These are phyloP conservation scores for Sugiyamaella valdiviana DNA, from an alignment of 805 yeast genomes.

Conservation along the genomic window DNA sequence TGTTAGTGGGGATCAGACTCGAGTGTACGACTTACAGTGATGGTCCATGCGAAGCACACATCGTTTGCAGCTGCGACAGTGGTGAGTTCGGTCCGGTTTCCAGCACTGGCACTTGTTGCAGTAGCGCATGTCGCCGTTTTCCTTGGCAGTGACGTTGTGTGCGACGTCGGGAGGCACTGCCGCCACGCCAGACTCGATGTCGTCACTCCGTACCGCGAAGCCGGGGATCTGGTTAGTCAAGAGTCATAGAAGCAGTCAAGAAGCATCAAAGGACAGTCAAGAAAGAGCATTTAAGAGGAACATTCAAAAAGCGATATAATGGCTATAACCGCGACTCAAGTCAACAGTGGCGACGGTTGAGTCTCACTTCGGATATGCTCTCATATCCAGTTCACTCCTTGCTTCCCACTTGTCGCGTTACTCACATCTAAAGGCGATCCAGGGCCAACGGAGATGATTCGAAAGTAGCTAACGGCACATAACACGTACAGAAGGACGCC, in stretches of 20 bases:
- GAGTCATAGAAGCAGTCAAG: background rate
- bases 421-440: constrained; percentile 31
- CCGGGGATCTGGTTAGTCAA: constrained; percentile 14
- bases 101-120: constrained; percentile 37
- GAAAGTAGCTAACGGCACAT: constrained; percentile 25
- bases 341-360: too few relatives aligned
- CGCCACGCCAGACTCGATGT: constrained; percentile 24
- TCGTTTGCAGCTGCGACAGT: constrained; percentile 35
- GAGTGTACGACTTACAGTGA: constrained; percentile 35
- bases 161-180: constrained; percentile 26
- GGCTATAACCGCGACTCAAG: background rate
- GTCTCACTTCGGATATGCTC: too few relatives aligned
- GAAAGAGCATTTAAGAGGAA: too few relatives aligned
- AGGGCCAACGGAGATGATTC: constrained; percentile 27
- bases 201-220: constrained; percentile 12
- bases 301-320: too few relatives aligned
- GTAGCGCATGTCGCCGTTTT: constrained; percentile 36
- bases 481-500: constrained; percentile 22
- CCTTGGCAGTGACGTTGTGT: constrained; percentile 34
- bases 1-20: background rate
- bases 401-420: background rate
- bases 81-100: constrained; percentile 42
- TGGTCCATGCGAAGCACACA: constrained; percentile 51
- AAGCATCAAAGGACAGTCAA: too few relatives aligned
- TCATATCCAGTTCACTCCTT: background rate